Base-by-base conservation (phyloP, 139 green algal genomes). In the Trebouxia sp. region DNA sequence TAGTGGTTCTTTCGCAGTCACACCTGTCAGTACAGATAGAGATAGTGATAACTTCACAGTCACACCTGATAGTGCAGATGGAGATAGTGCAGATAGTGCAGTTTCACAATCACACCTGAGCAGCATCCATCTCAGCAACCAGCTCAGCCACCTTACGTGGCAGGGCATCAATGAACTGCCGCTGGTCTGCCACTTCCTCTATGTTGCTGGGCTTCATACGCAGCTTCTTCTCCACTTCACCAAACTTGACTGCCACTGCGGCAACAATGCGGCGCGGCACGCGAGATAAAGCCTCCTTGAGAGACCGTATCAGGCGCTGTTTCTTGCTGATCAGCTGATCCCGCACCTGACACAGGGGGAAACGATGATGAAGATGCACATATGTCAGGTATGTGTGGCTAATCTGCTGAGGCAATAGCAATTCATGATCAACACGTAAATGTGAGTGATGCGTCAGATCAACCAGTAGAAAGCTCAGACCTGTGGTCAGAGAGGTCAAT, bases 151-250 rank as follows among this genome's bases (percentile, higher is more conserved):
- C 80, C 70, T 88, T 91, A 48, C 83, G 82, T 32, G 90, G 89
- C 50, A 96, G 70, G 26, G 74, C 28, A 20, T 92, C 89, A 32
- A 94, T 93, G 84, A 84, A 92, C 80, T 89, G 90, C n/a, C 91
- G 85, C 84, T 90, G 85, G 66, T 83, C 77, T 69, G 93, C 89
- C 42, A 97, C 92, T 15, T 95, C 91, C 84, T 97, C 93, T 43
- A 93, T 85, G 67, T 70, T 90, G 48, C 30, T 80, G 1, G 88
- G 81, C 83, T 91, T 92, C 67, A 81, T 28, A 6, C 84, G 81
- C 47, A 92, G 83, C 58, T 75, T 62, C 42, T 83, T 84, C 76
- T 95, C 87, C 58, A 96, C 87, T 65, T 94, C 89, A 6, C 79
- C 66, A 45, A 91, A 94, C 79, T 92, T 92, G 53, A 80, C 37